Conservation (phyloP, 331 rosid species). For the Pyrus hybrid region DNA sequence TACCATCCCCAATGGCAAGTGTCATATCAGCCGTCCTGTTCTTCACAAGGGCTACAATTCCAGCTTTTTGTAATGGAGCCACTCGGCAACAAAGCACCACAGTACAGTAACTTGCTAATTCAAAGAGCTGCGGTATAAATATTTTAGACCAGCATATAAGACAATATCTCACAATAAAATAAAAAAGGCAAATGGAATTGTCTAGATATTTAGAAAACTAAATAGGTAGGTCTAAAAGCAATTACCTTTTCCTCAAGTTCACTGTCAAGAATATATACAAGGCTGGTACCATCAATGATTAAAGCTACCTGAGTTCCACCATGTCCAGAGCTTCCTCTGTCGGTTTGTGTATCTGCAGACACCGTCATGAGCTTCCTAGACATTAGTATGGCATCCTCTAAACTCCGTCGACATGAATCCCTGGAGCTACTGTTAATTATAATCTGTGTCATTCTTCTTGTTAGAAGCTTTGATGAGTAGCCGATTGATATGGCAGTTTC, state of each 20-base stretch:
- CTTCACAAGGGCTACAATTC: conserved; percentile 82
- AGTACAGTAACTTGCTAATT: conserved; percentile 61
- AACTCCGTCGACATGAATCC: conserved; percentile 60
- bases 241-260: conserved; percentile 75
- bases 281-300: conserved; percentile 92
- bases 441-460: too few relatives aligned
- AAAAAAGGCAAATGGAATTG: conserved; percentile 12
- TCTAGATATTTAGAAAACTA: background rate
- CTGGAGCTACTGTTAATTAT: conserved; percentile 57
- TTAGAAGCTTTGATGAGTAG: too few relatives aligned
- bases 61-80: conserved; percentile 95
- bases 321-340: conserved; percentile 32
- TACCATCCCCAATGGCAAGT: conserved; percentile 95
- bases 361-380: conserved; percentile 26
- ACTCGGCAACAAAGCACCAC: conserved; percentile 97
- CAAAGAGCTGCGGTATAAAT: conserved; percentile 49
- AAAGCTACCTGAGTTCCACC: conserved; percentile 40
- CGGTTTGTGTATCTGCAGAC: conserved; percentile 21
- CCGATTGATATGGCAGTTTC: too few relatives aligned
- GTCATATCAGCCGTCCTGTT: conserved; percentile 78
- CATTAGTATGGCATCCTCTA: conserved; percentile 60
- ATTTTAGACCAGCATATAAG: conserved; percentile 13
- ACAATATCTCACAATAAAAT: background rate
- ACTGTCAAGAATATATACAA: conserved; percentile 78
- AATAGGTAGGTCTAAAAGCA: conserved; percentile 1